These are phyloP conservation scores for Pueraria montana DNA, from an alignment of 306 rosid genomes.

Conservation along the genomic window DNA sequence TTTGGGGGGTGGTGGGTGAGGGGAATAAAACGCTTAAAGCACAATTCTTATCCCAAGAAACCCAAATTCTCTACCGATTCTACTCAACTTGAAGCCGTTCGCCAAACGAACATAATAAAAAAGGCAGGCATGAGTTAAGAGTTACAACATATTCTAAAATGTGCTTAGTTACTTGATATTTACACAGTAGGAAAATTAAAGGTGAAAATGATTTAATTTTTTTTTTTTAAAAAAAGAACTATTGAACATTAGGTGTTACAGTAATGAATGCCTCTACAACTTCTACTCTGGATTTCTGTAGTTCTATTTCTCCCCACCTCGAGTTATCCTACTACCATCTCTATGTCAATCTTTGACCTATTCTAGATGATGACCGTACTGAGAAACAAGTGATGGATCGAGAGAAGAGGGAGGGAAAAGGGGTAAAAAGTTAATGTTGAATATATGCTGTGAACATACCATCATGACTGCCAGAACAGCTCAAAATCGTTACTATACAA, in stretches of 20 bases:
- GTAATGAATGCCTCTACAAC: slow-evolving; percentile 58
- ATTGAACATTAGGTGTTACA: slow-evolving; percentile 63
- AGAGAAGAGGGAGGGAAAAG: slow-evolving; percentile 31
- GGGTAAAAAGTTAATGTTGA: slow-evolving; percentile 57
- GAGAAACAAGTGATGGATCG: slow-evolving; percentile 49
- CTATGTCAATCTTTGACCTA: slow-evolving; percentile 76
- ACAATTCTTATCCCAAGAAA: neutral
- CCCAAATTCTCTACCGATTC: slow-evolving; percentile 35
- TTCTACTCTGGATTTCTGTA: slow-evolving; percentile 47
- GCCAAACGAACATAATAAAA: slow-evolving; percentile 38
- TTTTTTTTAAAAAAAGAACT: slow-evolving; percentile 9
- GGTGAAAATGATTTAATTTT: slow-evolving; percentile 38
- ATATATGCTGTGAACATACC: slow-evolving; percentile 55
- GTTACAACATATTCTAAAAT: slow-evolving; percentile 8
- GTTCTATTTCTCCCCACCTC: slow-evolving; percentile 52
- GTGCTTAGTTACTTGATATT: slow-evolving; percentile 50
- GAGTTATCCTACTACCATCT: slow-evolving; percentile 61
- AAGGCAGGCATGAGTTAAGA: slow-evolving; percentile 13
- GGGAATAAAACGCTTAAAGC: neutral
- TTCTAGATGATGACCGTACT: slow-evolving; percentile 50
- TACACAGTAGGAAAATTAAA: slow-evolving; percentile 55
- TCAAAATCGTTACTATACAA: slow-evolving; percentile 95
- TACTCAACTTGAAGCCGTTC: slow-evolving; percentile 12
- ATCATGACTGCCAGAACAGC: slow-evolving; percentile 98
- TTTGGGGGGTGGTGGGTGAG: neutral